Percentiles rank a stretch among this genome's conserved stretches.
These are phyloP conservation scores for Plasmodium adleri DNA, from an alignment of 169 alveolate species.

Conservation along the genomic window DNA sequence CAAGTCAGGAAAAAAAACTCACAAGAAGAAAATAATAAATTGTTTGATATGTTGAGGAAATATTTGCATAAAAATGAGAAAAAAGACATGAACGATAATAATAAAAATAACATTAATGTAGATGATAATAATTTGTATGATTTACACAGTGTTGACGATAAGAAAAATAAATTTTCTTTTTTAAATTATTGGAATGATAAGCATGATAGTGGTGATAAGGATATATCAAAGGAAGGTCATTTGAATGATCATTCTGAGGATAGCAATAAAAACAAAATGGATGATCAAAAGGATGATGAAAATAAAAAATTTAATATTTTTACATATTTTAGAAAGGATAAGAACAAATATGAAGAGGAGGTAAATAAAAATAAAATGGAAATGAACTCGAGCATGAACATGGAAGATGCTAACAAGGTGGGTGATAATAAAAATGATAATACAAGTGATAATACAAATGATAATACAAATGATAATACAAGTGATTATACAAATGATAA, in stretches of 20 bases:
- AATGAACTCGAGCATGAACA: background rate
- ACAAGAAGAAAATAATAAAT: background rate
- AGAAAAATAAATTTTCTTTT: too few species aligned
- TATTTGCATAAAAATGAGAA: background rate
- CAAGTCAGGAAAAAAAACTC: background rate
- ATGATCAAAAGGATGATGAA: background rate
- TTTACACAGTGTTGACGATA: too few species aligned
- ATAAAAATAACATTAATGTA: too few species aligned
- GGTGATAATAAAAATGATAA: background rate
- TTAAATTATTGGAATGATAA: too few species aligned
- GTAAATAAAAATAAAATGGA: background rate
- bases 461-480: background rate
- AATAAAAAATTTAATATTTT: constrained; percentile 1
- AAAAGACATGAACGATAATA: background rate
- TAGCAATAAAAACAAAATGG: background rate
- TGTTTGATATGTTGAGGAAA: too few species aligned
- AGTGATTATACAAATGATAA: background rate
- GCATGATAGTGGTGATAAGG: too few species aligned
- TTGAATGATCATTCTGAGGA: background rate
- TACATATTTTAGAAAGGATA: background rate
- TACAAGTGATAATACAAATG: background rate
- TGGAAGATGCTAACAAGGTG: too few species aligned
- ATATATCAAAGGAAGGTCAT: too few species aligned
- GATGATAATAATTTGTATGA: too few species aligned
- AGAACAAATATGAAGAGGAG: background rate